Base-by-base conservation (phyloP, 345 rosid genomes). In the Anacardium occidentale region DNA sequence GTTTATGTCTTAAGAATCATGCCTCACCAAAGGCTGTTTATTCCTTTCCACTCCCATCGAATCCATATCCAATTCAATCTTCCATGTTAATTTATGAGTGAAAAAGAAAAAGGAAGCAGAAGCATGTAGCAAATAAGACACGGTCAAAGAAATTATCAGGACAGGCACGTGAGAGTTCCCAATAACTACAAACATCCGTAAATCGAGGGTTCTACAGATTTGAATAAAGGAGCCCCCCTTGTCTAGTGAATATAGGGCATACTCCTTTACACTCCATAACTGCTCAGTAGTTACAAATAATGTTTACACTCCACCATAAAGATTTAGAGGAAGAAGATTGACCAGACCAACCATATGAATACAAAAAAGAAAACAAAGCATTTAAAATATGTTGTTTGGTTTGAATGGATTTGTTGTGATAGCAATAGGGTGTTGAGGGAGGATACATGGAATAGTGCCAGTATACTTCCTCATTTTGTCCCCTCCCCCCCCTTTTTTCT, bases 391-490 rank as follows among this genome's bases (percentile, higher is more conserved):
- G 64, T 57, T 56, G 9, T 63, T 57, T 17, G 52, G 37, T 22
- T 58, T 63, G 24, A 42, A 4, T 42, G 37, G 54, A 14, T 40
- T 56, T 37, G 56, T 17, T 17, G 11, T 56, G 40, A 29, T 10
- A 62, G 24, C 10, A 3, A 11, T 29, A 6, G 45, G 45, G 40
- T 45, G 44, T 17, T 45, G 54, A 10, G 32, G 58, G 18, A 32
- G 54, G 25, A 57, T 59, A 40, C 34, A 13, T 29, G 21, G 2
- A 29, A 20, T 59, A 40, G 5, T 61, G 7, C 21, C 45, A 20
- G n/a, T 66, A 25, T 71, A 61, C 63, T 62, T 70, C 3, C 5
- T 22, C 65, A 25, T 34, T 45, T 63, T 70, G 80, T 73, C 83
- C 80, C n/a, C n/a, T n/a, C n/a, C n/a, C n/a, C n/a, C n/a, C n/a